Base-by-base conservation (phyloP, 352 stramenopile species). In the Globisporangium heterothallicum region DNA sequence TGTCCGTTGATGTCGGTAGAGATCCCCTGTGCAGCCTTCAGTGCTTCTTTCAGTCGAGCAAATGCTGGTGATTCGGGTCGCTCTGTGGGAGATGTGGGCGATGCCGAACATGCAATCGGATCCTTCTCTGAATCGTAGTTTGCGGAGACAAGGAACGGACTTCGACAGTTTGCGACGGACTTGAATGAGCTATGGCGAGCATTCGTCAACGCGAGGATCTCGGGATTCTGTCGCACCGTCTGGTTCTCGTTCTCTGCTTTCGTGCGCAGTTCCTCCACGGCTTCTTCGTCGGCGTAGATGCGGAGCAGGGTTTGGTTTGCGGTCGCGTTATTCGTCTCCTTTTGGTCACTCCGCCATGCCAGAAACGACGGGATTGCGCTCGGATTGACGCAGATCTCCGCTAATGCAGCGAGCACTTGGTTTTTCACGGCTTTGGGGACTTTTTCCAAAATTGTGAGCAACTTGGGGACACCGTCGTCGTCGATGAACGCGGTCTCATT, bases 311-410 rank as follows among this genome's bases (percentile, higher is more conserved):
- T 46, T 43, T 89, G 64, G 22, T 62, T 78, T 0, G 80, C 80
- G 2, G 65, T 76, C 2, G 58, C 60, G 41, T 89, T 80, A 43
- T 74, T 73, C 2, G 62, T 64, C 4, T 78, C 73, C 4, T 58
- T 68, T 4, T 64, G 52, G 18, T 78, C 69, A 43, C 74, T 79
- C 6, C 75, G 58, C 78, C 81, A 92, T 18, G 58, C 60, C 19
- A 73, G 46, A 53, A 78, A 92, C 12, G 74, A 88, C 22, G 75
- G 78, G 14, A 88, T 78, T 10, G 80, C 75, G 13, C 72, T 75
- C n/a, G 78, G 75, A 47, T 88, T 86, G 3, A 83, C 74, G 32
- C 73, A 88, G 42, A 89, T 65, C 56, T 91, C 79, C 0, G 78
- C 71, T 6, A 91, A 58, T 5, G 74, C 65, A 10, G 77, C 82